A percentile compares a stretch with the other conserved stretches of the same genome.
Conservation (phyloP, 768 basidiomycete species). For the Suillus placidus region DNA sequence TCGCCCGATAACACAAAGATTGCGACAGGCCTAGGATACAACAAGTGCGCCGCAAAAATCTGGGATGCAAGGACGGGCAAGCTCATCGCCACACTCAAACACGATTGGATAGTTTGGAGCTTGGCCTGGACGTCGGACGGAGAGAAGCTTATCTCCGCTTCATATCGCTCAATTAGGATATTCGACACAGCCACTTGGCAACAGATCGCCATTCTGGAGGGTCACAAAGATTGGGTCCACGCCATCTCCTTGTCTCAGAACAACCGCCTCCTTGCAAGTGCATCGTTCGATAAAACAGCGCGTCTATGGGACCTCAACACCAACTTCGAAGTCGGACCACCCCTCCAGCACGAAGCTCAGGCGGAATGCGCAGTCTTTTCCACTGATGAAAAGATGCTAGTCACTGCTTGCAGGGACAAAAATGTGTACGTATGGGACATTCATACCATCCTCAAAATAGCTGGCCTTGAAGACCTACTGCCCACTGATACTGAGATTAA, state of each 20-base stretch:
- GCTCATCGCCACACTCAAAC: neutral
- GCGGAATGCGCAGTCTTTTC: neutral
- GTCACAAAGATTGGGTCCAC: neutral
- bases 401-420: neutral
- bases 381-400: neutral
- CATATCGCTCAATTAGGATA: neutral
- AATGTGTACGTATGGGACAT: neutral
- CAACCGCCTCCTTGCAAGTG: neutral
- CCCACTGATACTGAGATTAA: no score
- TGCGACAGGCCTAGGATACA: neutral
- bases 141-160: neutral
- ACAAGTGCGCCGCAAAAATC: neutral
- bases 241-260: neutral
- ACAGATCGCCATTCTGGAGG: neutral
- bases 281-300: neutral
- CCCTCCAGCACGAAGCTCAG: neutral
- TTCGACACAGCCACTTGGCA: neutral
- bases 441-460: neutral
- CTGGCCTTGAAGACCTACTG: neutral
- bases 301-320: neutral
- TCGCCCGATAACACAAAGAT: neutral
- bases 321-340: neutral
- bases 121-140: neutral
- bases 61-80: neutral
- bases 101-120: accelerated